These are phyloP conservation scores for Neurospora sp. DNA, from an alignment of 495 filamentous ascomycete species.

Conservation along the genomic window DNA sequence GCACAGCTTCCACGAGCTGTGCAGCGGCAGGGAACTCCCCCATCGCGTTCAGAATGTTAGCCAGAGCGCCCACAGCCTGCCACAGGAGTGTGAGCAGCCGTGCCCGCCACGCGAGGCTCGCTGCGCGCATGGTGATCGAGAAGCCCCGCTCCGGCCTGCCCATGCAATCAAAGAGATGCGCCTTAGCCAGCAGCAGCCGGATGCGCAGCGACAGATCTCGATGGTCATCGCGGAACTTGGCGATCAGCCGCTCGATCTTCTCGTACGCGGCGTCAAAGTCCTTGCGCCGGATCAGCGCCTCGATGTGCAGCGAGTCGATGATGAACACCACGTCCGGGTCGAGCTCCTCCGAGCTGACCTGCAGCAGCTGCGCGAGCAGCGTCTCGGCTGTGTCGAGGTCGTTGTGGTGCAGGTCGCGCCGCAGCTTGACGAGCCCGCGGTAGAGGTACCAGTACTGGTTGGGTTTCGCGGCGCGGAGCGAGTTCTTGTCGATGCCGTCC, in stretches of 20 bases:
- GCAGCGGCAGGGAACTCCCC: conserved; percentile 65
- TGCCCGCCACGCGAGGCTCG: conserved; percentile 62
- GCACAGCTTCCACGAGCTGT: conserved; percentile 57
- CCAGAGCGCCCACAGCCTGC: conserved; percentile 61
- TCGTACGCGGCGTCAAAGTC: conserved; percentile 54
- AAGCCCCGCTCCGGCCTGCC: conserved; percentile 75
- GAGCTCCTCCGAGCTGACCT: conserved; percentile 33
- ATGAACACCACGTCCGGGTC: conserved; percentile 65
- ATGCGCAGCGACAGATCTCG: conserved; percentile 69
- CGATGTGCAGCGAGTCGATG: conserved; percentile 60
- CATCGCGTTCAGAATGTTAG: conserved; percentile 57
- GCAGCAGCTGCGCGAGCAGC: conserved; percentile 50
- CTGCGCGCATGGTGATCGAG: conserved; percentile 70
- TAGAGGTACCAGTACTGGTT: conserved; percentile 73
- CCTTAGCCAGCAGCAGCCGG: conserved; percentile 67
- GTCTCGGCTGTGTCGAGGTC: conserved; percentile 59
- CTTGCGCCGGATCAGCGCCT: conserved; percentile 54
- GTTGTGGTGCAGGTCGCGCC: conserved; percentile 58
- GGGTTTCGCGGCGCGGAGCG: conserved; percentile 63
- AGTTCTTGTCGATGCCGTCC: conserved; percentile 47
- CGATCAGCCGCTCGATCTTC: conserved; percentile 57
- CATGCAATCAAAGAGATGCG: conserved; percentile 56
- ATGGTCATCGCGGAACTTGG: conserved; percentile 54
- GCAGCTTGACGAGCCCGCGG: conserved; percentile 61
- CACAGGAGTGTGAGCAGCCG: conserved; percentile 65